Conservation (phyloP, 768 basidiomycete genomes). For the Psilocybe cyanescens region DNA sequence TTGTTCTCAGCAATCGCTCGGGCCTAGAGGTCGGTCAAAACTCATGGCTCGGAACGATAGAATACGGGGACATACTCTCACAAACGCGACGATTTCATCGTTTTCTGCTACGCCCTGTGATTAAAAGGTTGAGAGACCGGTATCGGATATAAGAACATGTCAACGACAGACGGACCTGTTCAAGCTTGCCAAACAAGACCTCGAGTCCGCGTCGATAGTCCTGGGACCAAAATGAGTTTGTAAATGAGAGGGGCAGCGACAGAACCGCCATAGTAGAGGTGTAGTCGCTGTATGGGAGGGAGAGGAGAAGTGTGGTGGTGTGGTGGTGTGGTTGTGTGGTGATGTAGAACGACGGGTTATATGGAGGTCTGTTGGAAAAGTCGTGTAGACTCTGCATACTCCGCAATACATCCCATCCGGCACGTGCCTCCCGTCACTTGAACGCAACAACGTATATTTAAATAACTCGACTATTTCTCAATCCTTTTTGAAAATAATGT, state of each 20-base stretch:
- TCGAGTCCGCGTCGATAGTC: conserved; percentile 87
- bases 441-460: too few species aligned
- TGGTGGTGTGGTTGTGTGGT: neutral
- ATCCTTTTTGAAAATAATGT: too few species aligned
- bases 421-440: conserved; percentile 16
- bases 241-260: conserved; percentile 86
- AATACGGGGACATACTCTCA: conserved; percentile 56
- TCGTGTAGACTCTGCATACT: conserved; percentile 11
- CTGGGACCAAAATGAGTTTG: conserved; percentile 94
- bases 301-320: neutral
- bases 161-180: conserved; percentile 57
- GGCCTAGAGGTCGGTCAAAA: conserved; percentile 46
- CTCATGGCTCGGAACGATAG: neutral
- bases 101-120: conserved; percentile 80
- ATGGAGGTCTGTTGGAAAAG: conserved; percentile 22
- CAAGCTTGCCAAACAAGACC: conserved; percentile 73
- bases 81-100: conserved; percentile 81
- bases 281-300: conserved; percentile 7
- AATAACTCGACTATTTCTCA: too few species aligned
- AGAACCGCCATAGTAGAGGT: conserved; percentile 73
- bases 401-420: conserved; percentile 12
- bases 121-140: conserved; percentile 16
- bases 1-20: conserved; percentile 72
- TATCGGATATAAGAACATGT: conserved; percentile 6
- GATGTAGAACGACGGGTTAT: neutral